These are phyloP conservation scores for Brassica napus DNA, from an alignment of 345 rosid species.

Conservation along the genomic window Da-Ae NC_063441.1:20679001-20679500, in stretches of 20 bases:
- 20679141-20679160: constrained; percentile 73
- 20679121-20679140: constrained; percentile 51
- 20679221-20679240: constrained; percentile 83
- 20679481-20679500: neutral
- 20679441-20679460: constrained; percentile 13
- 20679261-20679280: constrained; percentile 23
- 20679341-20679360: constrained; percentile 56
- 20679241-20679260: constrained; percentile 70
- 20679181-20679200: constrained; percentile 62
- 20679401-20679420: constrained; percentile 74
- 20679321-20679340: constrained; percentile 58
- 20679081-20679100: constrained; percentile 40
- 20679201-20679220: constrained; percentile 69
- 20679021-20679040: constrained; percentile 57
- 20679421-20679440: constrained; percentile 54
- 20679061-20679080: constrained; percentile 45
- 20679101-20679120: constrained; percentile 50
- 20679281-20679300: constrained; percentile 34
- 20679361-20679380: constrained; percentile 54
- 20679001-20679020: constrained; percentile 59
- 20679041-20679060: constrained; percentile 64
- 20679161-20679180: constrained; percentile 74
- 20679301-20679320: constrained; percentile 45
- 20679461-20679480: constrained; percentile 15
- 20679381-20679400: constrained; percentile 54